Evolutionary conservation across 2,329 filamentous ascomycete species (phyloP), one percentile per base, ranked within the genome.

Genomic region (Aplosporella prunicola): DNA sequence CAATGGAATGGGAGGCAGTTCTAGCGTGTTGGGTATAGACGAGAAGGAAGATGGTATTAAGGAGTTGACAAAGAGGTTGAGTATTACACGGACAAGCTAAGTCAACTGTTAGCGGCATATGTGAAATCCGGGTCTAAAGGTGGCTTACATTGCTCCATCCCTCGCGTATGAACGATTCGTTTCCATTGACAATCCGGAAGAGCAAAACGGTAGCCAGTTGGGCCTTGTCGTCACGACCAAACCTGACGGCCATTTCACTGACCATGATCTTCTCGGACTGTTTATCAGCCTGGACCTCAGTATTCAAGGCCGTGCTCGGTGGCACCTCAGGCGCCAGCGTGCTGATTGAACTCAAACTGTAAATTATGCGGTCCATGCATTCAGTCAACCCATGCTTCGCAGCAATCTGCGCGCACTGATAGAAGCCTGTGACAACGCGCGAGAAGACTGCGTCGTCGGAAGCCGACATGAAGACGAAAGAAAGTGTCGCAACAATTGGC

Each of bases 381-480:
- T 94, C 88, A 1, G 74, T 82, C 49, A 93, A 71, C 9, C 74
- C 75, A 58, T 95, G 89, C 52, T 78, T 83, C 6, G 85, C 79
- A 5, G 91, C 89, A 47, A 98, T 93, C 42, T 85, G 81, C 13
- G 91, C 88, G 57, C 89, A 96, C 58, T 98, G 89, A 50, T 94
- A 86, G 52, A 98, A 98, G 2, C 91, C 91, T 32, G 84, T 84
- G 18, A 96, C 86, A 13, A 98, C 83, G 42, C 91, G 78, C 23
- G 85, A 85, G 56, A 94, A 98, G 3, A 98, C 91, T 1, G 89
- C 77, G 57, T 98, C 91, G 53, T 98, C 93, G 0, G 87, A 93
- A 11, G 93, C 93, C 23, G 89, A 96, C 81, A 96, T 93, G 66
- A 98, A 98, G 3, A 98, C 91, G 55, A 96, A 98, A 9, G 91